Evolutionary conservation across 2,329 filamentous ascomycete species (phyloP).

Genomic region (Cercospora sp.): DNA sequence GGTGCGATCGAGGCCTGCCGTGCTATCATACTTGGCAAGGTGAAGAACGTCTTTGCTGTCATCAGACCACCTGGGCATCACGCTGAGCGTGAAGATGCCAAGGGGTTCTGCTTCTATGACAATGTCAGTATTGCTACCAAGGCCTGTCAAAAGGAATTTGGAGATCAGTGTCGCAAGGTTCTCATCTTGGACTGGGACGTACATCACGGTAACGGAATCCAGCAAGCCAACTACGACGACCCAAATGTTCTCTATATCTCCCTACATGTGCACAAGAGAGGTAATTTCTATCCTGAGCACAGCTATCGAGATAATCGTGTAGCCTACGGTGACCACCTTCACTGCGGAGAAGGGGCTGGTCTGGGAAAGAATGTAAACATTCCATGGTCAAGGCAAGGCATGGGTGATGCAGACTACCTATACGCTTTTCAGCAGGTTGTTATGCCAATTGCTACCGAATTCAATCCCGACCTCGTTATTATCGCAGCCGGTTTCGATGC

Average conservation of each 20-base stretch:
- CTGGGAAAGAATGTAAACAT: conserved; percentile 68
- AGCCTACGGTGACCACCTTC: conserved; percentile 59
- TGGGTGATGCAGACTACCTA: conserved; percentile 97
- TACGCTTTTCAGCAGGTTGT: conserved; percentile 94
- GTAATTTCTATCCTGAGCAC: conserved; percentile 76
- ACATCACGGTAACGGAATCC: conserved; percentile 84
- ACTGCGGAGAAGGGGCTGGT: conserved; percentile 60
- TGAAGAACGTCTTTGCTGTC: conserved; percentile 94
- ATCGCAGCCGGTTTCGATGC: conserved; percentile 96
- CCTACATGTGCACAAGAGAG: conserved; percentile 82
- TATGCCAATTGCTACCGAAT: conserved; percentile 94
- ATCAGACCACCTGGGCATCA: conserved; percentile 95
- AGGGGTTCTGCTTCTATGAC: conserved; percentile 98
- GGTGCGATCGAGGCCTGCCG: conserved; percentile 95
- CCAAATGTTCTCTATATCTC: conserved; percentile 96
- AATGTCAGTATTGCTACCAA: conserved; percentile 93
- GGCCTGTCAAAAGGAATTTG: conserved; percentile 80
- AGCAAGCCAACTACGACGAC: conserved; percentile 93
- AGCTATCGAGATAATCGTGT: conserved; percentile 58
- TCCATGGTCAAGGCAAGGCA: conserved; percentile 68
- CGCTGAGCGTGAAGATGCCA: conserved; percentile 79
- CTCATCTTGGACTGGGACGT: conserved; percentile 90
- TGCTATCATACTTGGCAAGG: conserved; percentile 76
- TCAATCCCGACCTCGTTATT: conserved; percentile 90
- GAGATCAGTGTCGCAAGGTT: conserved; percentile 78